Evolutionary conservation across 164 flowering plant genomes (phyloP), one percentile per base, ranked within the genome.

Genomic region (Akebia trifoliata): DNA sequence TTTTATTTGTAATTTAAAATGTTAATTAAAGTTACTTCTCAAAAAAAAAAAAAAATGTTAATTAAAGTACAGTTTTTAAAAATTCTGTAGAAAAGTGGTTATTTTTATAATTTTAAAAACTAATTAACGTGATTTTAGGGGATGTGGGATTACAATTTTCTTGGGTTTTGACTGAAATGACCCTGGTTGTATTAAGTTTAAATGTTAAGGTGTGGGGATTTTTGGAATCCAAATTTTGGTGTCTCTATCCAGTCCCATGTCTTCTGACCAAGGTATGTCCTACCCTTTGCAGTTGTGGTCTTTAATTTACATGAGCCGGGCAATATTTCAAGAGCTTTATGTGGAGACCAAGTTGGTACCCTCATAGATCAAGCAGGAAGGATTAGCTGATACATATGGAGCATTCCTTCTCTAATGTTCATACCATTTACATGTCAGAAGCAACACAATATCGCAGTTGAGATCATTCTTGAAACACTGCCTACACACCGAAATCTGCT

Each of bases 341-440:
- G 89, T 54, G 98, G 98, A 55, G 95, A 92, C 35, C 89, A 73
- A 65, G 81, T 92, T 38, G 98, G 98, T 51, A 85, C 85, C 30
- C 56, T 88, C 54, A 77, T 89, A 60, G 96, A 92, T 70, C 88
- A 78, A 64, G 61, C 83, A 0, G 96, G 89, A 55, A 75, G 79
- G 57, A 69, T 77, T 8, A 70, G 81, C 65, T 87, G 70, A 76
- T 26, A 35, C 15, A 7, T 38, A 15, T 12, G 50, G 25, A 60
- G 46, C 26, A 45, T 4, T 25, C 8, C 39, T 24, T 6, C 2
- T 17, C 43, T 39, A 1, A 43, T 4, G 24, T 18, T 10, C 0
- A 5, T 43, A 43, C 3, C 25, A 17, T 43, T 43, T 15, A 17
- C 5, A 20, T 17, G 47, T 43, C 18, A 43, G n/a, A n/a, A n/a